Conservation (phyloP, 768 basidiomycete genomes). For the Neoboletus magnificus region DNA sequence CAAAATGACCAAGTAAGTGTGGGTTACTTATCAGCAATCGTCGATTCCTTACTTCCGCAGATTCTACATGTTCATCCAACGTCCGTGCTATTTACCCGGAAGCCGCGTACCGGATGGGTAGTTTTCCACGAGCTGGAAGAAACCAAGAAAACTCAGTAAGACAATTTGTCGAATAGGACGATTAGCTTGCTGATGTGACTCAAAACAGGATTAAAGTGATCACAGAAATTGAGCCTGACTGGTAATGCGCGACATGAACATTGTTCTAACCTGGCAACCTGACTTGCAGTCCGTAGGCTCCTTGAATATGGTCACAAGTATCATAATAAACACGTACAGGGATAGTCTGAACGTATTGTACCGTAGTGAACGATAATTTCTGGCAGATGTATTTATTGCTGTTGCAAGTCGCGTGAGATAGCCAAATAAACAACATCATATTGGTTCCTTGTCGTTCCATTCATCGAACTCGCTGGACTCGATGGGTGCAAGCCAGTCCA, state of each 20-base stretch:
- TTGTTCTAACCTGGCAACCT: neutral
- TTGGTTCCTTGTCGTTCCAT: neutral
- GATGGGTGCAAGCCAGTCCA: conserved; percentile 76
- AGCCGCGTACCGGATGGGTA: conserved; percentile 89
- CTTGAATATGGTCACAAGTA: conserved; percentile 51
- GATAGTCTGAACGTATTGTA: neutral
- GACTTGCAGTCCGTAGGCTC: conserved; percentile 33
- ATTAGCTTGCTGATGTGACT: conserved; percentile 10
- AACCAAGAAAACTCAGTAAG: conserved; percentile 90
- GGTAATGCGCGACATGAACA: conserved; percentile 44
- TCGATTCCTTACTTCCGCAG: conserved; percentile 38
- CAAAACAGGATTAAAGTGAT: conserved; percentile 76
- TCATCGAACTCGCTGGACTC: neutral
- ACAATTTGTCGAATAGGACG: neutral
- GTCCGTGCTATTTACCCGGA: conserved; percentile 90
- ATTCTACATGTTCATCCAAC: conserved; percentile 88
- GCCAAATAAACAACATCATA: conserved; percentile 13
- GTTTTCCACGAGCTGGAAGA: conserved; percentile 96
- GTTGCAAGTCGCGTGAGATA: neutral
- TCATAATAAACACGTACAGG: conserved; percentile 28
- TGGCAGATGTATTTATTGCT: neutral
- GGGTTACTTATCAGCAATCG: neutral
- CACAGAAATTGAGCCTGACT: conserved; percentile 94
- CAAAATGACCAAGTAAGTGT: conserved; percentile 73
- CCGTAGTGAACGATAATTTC: neutral